phyloP scores from a whole-genome alignment of 768 basidiomycete genomes.

The Tulasnella sp. region DNA sequence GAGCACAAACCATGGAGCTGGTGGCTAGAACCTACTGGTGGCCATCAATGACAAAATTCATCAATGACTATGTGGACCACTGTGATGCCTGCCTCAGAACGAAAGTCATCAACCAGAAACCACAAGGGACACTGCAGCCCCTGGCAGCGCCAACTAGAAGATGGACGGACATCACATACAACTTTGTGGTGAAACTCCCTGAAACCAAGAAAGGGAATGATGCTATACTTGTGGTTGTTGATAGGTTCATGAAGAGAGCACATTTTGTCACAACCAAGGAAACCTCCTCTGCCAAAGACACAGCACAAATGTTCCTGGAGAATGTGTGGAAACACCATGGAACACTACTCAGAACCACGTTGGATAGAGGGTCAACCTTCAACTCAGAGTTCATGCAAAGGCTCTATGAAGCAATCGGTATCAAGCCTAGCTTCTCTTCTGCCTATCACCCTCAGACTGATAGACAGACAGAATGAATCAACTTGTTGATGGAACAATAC shows the following conservation, averaged over 20 bases:
- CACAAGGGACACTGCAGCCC: conserved; percentile 10
- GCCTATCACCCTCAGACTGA: conserved; percentile 33
- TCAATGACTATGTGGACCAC: background rate
- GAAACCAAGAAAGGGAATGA: conserved; percentile 7
- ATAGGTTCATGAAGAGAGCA: conserved; percentile 16
- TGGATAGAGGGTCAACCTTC: background rate
- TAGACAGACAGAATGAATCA: conserved; percentile 30
- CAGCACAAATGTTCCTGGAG: conserved; percentile 14
- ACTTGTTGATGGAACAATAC: conserved; percentile 27
- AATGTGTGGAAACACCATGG: conserved; percentile 13
- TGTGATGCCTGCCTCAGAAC: conserved; percentile 18
- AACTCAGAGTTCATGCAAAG: conserved; percentile 23
- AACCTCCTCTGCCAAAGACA: background rate
- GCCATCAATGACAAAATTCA: no score
- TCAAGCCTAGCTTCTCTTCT: conserved; percentile 23
- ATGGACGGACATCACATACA: conserved; percentile 11
- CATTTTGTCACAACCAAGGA: conserved; percentile 13
- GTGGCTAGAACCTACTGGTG: no score
- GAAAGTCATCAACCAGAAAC: background rate
- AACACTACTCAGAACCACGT: conserved; percentile 5
- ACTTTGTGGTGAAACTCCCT: conserved; percentile 22
- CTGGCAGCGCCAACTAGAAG: conserved; percentile 10
- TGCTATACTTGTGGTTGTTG: conserved; percentile 17
- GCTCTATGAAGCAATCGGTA: conserved; percentile 19
- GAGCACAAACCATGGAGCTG: no score